Conservation (phyloP, 2,329 filamentous ascomycete species). For the Pseudogymnoascus sp. region DNA sequence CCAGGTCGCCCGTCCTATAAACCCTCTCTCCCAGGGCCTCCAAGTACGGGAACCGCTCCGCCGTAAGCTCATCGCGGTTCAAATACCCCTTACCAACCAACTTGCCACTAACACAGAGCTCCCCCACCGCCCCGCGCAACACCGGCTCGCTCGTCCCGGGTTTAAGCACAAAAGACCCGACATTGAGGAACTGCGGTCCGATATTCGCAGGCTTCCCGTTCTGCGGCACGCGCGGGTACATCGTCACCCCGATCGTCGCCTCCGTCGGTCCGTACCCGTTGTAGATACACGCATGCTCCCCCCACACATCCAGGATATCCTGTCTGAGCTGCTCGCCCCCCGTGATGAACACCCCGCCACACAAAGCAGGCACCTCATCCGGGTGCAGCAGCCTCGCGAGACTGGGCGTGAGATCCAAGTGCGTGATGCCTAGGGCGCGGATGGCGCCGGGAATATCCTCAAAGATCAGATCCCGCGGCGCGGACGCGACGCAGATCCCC, state of each 20-base stretch:
- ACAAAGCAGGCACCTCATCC: conserved; percentile 70
- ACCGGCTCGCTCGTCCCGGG: conserved; percentile 65
- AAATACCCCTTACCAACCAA: conserved; percentile 87
- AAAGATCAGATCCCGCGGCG: conserved; percentile 74
- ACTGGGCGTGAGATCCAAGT: conserved; percentile 87
- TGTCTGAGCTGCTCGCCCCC: conserved; percentile 83
- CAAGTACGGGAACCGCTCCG: conserved; percentile 65
- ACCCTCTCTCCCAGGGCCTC: conserved; percentile 50
- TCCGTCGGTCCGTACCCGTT: conserved; percentile 92
- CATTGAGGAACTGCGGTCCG: conserved; percentile 77
- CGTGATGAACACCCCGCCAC: conserved; percentile 82
- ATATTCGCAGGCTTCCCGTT: conserved; percentile 84
- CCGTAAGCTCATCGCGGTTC: conserved; percentile 68
- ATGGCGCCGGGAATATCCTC: conserved; percentile 74
- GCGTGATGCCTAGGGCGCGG: conserved; percentile 65
- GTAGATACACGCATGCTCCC: conserved; percentile 70
- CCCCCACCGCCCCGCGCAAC: conserved; percentile 69
- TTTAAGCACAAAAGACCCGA: conserved; percentile 70
- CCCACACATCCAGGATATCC: conserved; percentile 83
- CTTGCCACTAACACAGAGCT: conserved; percentile 80
- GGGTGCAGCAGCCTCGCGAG: conserved; percentile 72
- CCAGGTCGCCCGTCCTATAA: conserved; percentile 84
- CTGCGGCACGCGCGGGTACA: conserved; percentile 70
- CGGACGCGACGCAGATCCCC: conserved; percentile 75
- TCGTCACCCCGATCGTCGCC: conserved; percentile 86